Evolutionary conservation across 2,329 filamentous ascomycete species (phyloP), one percentile per base, ranked within the genome.

Genomic region (Coniochaeta pulveracea): DNA sequence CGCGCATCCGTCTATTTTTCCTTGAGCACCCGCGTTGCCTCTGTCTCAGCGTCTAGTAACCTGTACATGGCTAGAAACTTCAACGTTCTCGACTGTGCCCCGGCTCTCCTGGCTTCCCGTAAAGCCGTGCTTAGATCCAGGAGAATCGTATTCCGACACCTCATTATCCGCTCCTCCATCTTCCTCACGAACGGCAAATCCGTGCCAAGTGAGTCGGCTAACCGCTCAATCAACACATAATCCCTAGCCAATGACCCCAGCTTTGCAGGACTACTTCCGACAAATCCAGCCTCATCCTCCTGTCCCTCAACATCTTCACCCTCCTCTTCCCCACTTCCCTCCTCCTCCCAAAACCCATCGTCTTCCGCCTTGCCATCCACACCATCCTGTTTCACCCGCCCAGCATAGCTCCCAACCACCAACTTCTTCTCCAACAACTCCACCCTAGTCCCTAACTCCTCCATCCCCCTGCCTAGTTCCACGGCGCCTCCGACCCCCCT

Each of bases 371-470:
- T 46, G 1, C 26, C 34, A 1, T 40, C 53, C 40, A 39, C 50
- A 44, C 41, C 52, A 0, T 49, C 48, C 1, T 48, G 43, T 6
- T 8, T 44, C 39, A 1, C 45, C 43, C 11, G 45, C 39, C 10
- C 49, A 38, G 24, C 37, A 32, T 32, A 32, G 43, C 10, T 47
- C 40, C 55, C 66, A 16, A 85, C 60, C 28, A 74, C 68, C 17
- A 88, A 54, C 21, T 64, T 61, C 25, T 66, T 68, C 50, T 88
- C 83, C 27, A 88, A 51, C 34, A 71, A 67, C 5, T 62, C 59
- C 23, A 85, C 47, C 35, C 76, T 52, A 39, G 76, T 73, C 34
- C 80, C 73, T 12, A 81, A 56, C 50, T 85, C 81, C 18, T 88
- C 50, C 60, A 88, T 64, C 43, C 64, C 64, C 39, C 74, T 56